Percentiles rank a stretch among this genome's conserved stretches.
Conservation (phyloP, 257 asterid species). For the Perilla frutescens region DNA sequence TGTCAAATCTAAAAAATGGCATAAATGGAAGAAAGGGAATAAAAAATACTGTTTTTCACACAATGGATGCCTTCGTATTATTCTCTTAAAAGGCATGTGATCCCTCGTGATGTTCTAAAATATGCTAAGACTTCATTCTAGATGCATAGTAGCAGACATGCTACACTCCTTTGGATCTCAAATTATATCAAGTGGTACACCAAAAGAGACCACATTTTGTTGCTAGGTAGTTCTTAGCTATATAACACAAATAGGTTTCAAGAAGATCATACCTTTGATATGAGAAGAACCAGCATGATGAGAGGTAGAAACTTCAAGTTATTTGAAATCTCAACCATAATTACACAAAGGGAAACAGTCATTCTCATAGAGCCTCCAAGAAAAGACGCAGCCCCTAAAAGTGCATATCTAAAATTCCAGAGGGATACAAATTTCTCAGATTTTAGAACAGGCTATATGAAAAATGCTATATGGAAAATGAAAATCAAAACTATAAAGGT, state of each 20-base stretch:
- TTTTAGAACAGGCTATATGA: constrained; percentile 13
- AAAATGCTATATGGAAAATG: constrained; percentile 1
- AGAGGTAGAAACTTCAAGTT: constrained; percentile 93
- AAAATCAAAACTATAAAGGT: not conserved
- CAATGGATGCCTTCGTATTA: constrained; percentile 2
- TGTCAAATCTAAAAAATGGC: constrained; percentile 21
- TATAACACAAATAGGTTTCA: not conserved
- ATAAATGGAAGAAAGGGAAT: constrained; percentile 7
- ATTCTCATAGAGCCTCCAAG: constrained; percentile 99
- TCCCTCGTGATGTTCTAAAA: not conserved
- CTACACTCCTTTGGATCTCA: constrained; percentile 2
- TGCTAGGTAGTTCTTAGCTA: constrained; percentile 13
- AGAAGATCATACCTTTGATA: constrained; percentile 72
- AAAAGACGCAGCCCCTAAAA: constrained; percentile 96
- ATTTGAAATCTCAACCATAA: constrained; percentile 95
- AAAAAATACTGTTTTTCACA: constrained; percentile 20
- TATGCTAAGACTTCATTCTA: not conserved
- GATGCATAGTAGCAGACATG: not conserved
- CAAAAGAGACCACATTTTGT: not conserved
- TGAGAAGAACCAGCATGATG: constrained; percentile 97
- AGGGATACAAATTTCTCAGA: constrained; percentile 30
- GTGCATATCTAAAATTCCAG: constrained; percentile 78
- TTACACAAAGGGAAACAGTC: constrained; percentile 98
- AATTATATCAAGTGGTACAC: not conserved
- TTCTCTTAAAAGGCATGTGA: not conserved